Evolutionary conservation across 352 stramenopile species (phyloP).

Genomic region (Phytophthora brassicae): DNA sequence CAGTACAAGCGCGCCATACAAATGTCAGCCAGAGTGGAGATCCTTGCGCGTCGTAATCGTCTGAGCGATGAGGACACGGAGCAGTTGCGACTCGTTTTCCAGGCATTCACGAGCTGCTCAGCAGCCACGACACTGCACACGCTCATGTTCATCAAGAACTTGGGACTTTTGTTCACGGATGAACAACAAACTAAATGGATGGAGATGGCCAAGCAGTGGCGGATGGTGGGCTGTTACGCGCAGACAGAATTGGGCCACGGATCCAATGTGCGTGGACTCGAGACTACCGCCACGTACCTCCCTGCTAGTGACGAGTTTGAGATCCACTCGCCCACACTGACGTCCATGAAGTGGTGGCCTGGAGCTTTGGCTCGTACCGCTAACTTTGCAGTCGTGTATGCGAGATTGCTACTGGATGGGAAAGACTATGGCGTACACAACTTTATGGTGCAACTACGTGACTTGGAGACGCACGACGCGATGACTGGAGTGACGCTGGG

Average conservation of each 20-base stretch:
- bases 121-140: slow-evolving; percentile 66
- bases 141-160: slow-evolving; percentile 65
- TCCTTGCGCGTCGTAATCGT: slow-evolving; percentile 50
- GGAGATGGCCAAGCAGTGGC: slow-evolving; percentile 54
- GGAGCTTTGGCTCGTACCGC: slow-evolving; percentile 21
- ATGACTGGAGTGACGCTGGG: slow-evolving; percentile 13
- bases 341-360: slow-evolving; percentile 95
- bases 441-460: slow-evolving; percentile 24
- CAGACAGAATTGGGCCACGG: slow-evolving; percentile 97
- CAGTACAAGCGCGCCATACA: slow-evolving; percentile 59
- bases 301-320: slow-evolving; percentile 88
- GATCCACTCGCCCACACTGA: slow-evolving; percentile 93
- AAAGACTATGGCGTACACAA: slow-evolving; percentile 24
- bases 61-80: slow-evolving; percentile 63
- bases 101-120: slow-evolving; percentile 56
- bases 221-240: slow-evolving; percentile 91
- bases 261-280: slow-evolving; percentile 63
- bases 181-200: slow-evolving; percentile 71
- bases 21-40: slow-evolving; percentile 61
- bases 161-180: slow-evolving; percentile 65
- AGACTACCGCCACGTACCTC: slow-evolving; percentile 92
- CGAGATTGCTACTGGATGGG: slow-evolving; percentile 15
- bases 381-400: slow-evolving; percentile 20
- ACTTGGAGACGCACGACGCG: slow-evolving; percentile 13
- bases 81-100: slow-evolving; percentile 52